Evolutionary conservation across 176 grass and related monocot species (phyloP).

Genomic region (Triticum turgidum): DNA sequence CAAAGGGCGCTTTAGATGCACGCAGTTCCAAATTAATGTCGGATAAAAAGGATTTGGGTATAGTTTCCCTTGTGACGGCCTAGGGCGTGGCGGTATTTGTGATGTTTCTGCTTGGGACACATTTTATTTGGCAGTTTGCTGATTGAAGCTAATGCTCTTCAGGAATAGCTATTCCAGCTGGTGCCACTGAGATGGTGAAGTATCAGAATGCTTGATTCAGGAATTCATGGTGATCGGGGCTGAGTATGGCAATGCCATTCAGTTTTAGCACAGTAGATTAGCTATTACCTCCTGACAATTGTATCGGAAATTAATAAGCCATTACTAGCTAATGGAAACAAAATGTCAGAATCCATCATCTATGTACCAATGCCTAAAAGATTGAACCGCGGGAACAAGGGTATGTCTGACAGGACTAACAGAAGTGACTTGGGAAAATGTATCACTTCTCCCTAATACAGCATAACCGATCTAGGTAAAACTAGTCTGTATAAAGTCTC

Average conservation of each 20-base stretch:
- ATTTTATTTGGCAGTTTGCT: no score
- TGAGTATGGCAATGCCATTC: no score
- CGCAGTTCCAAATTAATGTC: no score
- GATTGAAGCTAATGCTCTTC: no score
- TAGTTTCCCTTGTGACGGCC: no score
- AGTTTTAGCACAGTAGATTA: neutral
- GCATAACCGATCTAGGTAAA: neutral
- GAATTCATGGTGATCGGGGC: no score
- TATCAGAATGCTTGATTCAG: no score
- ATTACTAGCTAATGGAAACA: neutral
- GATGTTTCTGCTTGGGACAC: no score
- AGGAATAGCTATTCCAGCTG: no score
- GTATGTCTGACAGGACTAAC: neutral
- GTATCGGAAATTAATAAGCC: neutral
- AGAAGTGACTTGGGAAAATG: neutral
- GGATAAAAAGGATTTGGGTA: no score
- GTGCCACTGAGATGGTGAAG: no score
- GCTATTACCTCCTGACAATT: neutral
- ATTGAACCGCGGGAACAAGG: neutral
- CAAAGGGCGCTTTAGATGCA: neutral
- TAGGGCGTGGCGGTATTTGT: no score
- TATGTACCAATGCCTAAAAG: neutral
- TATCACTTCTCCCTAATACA: neutral
- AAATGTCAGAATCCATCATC: neutral
- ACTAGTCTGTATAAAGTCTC: neutral